phyloP scores from a whole-genome alignment of 345 rosid species.

The Pistacia atlantica region DNA sequence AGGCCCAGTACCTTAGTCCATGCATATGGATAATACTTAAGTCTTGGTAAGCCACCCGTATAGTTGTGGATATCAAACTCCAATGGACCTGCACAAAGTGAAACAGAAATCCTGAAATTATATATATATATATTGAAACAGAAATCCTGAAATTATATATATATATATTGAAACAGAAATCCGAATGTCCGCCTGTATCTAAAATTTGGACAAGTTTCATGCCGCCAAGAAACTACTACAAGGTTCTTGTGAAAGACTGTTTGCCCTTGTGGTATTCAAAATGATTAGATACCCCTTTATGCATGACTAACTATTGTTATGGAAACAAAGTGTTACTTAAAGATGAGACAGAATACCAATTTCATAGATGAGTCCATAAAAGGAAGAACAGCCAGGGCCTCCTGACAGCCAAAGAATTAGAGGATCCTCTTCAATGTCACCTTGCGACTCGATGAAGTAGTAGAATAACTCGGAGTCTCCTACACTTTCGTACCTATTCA shows the following conservation, averaged over 20 bases:
- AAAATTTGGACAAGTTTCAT: too few relatives aligned
- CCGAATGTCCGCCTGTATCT: too few relatives aligned
- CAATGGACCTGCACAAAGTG: slow-evolving; percentile 11
- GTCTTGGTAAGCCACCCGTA: slow-evolving; percentile 17
- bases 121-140: too few relatives aligned
- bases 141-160: too few relatives aligned
- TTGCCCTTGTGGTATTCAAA: too few relatives aligned
- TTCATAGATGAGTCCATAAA: slow-evolving; percentile 35
- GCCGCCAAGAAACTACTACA: too few relatives aligned
- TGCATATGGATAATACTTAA: slow-evolving; percentile 21
- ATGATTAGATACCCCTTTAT: too few relatives aligned
- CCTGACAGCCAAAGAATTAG: slow-evolving; percentile 40
- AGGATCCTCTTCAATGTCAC: slow-evolving; percentile 35
- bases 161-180: too few relatives aligned
- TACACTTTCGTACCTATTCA: slow-evolving; percentile 15
- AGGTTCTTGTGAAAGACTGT: too few relatives aligned
- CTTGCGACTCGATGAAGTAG: slow-evolving; percentile 37
- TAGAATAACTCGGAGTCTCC: slow-evolving; percentile 27
- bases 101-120: too few relatives aligned
- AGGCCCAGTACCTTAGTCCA: slow-evolving; percentile 19
- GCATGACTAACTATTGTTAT: too few relatives aligned
- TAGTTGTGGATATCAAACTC: slow-evolving; percentile 12
- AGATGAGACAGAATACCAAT: slow-evolving; percentile 17
- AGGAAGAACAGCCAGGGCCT: slow-evolving; percentile 45
- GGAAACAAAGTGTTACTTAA: too few relatives aligned